Evolutionary conservation across 23 red algal genomes (phyloP).

Genomic region (Gracilariopsis chorda): DNA sequence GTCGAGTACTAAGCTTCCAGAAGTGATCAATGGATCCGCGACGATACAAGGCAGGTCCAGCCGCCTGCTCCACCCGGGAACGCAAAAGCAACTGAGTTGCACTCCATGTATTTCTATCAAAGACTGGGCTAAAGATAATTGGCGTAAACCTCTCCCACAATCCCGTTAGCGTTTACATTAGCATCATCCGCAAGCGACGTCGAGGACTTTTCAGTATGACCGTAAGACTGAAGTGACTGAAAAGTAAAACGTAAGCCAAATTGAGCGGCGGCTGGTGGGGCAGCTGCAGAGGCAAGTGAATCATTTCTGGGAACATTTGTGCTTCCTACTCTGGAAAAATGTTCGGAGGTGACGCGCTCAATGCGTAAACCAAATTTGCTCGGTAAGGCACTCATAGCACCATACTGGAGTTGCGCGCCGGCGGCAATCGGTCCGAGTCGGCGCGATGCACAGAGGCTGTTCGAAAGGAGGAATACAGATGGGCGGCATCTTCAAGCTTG

Average conservation of each 20-base stretch:
- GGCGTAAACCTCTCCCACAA: slow-evolving; percentile 30
- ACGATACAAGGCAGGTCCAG: slow-evolving; percentile 31
- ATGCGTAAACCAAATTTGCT: slow-evolving; percentile 17
- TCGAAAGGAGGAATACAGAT: too few relatives aligned
- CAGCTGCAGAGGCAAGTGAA: not conserved
- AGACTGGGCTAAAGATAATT: not conserved
- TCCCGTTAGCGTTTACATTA: not conserved
- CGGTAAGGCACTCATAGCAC: not conserved
- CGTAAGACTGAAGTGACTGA: slow-evolving; percentile 61
- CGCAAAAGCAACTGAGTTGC: not conserved
- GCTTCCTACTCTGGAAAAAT: not conserved
- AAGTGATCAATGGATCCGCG: slow-evolving; percentile 9
- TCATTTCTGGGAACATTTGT: not conserved
- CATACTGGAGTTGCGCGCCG: not conserved
- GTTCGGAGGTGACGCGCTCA: slow-evolving; percentile 40
- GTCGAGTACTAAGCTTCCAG: slow-evolving; percentile 5
- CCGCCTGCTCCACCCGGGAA: slow-evolving; percentile 30
- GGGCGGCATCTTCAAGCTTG: too few relatives aligned
- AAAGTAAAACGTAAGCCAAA: slow-evolving; percentile 49
- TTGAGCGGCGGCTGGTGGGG: not conserved
- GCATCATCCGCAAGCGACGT: slow-evolving; percentile 5
- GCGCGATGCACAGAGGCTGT: not conserved
- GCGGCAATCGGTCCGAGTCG: not conserved
- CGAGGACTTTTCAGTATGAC: slow-evolving; percentile 55
- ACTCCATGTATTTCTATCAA: not conserved